Percentiles rank a stretch among this genome's conserved stretches.
phyloP scores from a whole-genome alignment of 768 basidiomycete genomes.

The Leccinellum rugosiceps region DNA sequence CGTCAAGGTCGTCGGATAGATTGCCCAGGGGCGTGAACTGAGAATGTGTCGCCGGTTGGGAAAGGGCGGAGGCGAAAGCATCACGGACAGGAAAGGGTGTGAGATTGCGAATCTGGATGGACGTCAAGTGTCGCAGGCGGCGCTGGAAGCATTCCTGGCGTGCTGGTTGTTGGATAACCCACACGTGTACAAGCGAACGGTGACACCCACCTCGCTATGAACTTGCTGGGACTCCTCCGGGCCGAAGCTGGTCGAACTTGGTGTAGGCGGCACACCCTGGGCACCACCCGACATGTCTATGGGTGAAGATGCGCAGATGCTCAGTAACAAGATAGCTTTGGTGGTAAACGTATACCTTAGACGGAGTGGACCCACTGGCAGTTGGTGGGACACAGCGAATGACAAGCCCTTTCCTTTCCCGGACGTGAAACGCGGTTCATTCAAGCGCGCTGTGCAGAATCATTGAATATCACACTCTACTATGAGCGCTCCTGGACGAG shows the following conservation, averaged over 20 bases:
- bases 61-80: constrained; percentile 65
- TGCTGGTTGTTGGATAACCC: background rate
- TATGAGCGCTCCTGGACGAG: constrained; percentile 16
- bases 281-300: constrained; percentile 21
- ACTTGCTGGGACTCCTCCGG: constrained; percentile 7
- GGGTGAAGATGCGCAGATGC: background rate
- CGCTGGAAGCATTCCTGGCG: constrained; percentile 41
- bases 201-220: constrained; percentile 15
- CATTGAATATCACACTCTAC: constrained; percentile 34
- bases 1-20: constrained; percentile 68
- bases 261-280: constrained; percentile 15
- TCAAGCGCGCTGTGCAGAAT: constrained; percentile 40
- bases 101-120: constrained; percentile 74
- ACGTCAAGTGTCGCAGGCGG: constrained; percentile 69
- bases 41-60: constrained; percentile 59
- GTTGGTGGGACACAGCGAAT: background rate
- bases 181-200: background rate
- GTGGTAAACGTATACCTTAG: constrained; percentile 1
- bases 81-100: constrained; percentile 85
- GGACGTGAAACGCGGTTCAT: constrained; percentile 3
- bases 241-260: constrained; percentile 15
- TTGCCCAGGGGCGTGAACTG: constrained; percentile 57
- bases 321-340: background rate
- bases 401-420: constrained; percentile 24
- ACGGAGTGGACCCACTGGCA: background rate